phyloP scores from a whole-genome alignment of 192 early-diverging fungal genomes.

The Coemansia sp. region DNA sequence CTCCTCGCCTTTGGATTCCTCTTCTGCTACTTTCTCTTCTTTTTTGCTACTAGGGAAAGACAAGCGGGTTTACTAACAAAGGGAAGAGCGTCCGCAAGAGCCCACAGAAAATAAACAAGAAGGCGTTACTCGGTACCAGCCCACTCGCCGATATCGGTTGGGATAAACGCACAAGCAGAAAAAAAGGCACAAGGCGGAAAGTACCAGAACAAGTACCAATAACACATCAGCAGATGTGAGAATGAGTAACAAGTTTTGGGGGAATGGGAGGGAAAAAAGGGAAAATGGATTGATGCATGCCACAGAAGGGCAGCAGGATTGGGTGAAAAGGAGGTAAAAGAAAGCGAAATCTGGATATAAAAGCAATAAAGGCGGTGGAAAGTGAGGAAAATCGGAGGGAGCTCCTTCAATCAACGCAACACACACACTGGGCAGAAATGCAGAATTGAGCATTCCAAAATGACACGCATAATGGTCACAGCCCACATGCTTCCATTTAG shows the following conservation, averaged over 20 bases:
- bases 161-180: too few relatives aligned
- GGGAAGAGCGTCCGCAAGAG: too few relatives aligned
- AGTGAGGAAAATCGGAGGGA: too few relatives aligned
- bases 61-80: too few relatives aligned
- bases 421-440: neutral
- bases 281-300: too few relatives aligned
- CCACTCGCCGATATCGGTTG: too few relatives aligned
- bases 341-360: too few relatives aligned
- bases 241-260: neutral
- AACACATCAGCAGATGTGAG: neutral
- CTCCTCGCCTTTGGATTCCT: neutral
- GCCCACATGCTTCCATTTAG: constrained; percentile 12
- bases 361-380: too few relatives aligned
- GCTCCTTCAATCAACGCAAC: neutral
- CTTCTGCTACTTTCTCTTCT: neutral
- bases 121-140: too few relatives aligned
- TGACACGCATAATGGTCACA: constrained; percentile 14
- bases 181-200: neutral
- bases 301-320: too few relatives aligned
- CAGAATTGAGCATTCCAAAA: neutral
- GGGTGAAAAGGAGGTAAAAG: too few relatives aligned
- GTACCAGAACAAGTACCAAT: neutral
- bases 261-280: neutral
- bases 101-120: too few relatives aligned
- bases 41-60: neutral